Evolutionary conservation across 805 yeast genomes (phyloP).

Genomic region (Priceomyces castillae): DNA sequence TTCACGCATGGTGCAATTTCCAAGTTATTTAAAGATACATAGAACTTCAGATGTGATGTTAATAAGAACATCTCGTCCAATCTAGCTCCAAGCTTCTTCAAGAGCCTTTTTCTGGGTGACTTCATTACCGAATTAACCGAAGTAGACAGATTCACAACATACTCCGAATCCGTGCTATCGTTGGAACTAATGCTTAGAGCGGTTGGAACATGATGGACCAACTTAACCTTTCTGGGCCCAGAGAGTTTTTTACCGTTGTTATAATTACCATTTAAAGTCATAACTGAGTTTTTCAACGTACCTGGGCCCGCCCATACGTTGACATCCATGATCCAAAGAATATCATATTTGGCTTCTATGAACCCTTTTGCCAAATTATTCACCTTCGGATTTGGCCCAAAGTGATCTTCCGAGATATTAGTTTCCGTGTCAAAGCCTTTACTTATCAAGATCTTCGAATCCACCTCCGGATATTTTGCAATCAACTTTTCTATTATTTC

Average conservation of each 20-base stretch:
- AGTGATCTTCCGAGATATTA: slow-evolving; percentile 38
- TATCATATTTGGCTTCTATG: slow-evolving; percentile 61
- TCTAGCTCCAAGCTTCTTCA: slow-evolving; percentile 52
- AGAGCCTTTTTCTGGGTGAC: slow-evolving; percentile 10
- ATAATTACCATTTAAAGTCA: slow-evolving; percentile 44
- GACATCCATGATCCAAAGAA: slow-evolving; percentile 82
- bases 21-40: slow-evolving; percentile 70
- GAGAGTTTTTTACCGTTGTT: slow-evolving; percentile 47
- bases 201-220: slow-evolving; percentile 82
- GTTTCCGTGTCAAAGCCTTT: slow-evolving; percentile 12
- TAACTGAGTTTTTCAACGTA: slow-evolving; percentile 62
- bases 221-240: slow-evolving; percentile 45
- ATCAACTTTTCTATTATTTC: slow-evolving; percentile 53
- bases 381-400: slow-evolving; percentile 87
- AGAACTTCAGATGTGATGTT: slow-evolving; percentile 83
- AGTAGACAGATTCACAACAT: slow-evolving; percentile 10
- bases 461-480: slow-evolving; percentile 50
- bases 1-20: slow-evolving; percentile 86
- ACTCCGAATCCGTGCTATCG: slow-evolving; percentile 22
- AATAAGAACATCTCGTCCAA: slow-evolving; percentile 83
- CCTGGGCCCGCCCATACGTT: slow-evolving; percentile 76
- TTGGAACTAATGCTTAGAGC: slow-evolving; percentile 43
- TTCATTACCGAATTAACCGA: not conserved
- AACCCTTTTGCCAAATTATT: slow-evolving; percentile 85
- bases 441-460: slow-evolving; percentile 54